Evolutionary conservation across 2,329 filamentous ascomycete species (phyloP), one percentile per base, ranked within the genome.

Genomic region (Acrodontium crateriforme): DNA sequence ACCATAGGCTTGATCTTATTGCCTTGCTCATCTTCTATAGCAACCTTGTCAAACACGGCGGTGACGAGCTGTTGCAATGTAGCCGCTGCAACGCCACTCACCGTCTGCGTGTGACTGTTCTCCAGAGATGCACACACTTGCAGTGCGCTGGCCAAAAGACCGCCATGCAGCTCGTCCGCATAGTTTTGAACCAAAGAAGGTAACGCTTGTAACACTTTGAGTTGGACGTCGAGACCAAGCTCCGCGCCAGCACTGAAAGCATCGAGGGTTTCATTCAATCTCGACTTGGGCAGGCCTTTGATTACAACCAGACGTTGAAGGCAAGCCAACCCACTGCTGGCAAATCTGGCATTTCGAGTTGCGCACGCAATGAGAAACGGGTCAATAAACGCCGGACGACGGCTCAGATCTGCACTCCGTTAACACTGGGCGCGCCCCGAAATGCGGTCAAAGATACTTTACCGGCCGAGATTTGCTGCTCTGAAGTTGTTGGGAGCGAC

Each of bases 31-130:
- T 94, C 84, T 60, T 94, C 84, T 5, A 62, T 60, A 1, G 75
- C 70, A 2, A 94, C 83, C 52, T 91, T 89, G 51, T 95, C 89
- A 54, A 94, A 95, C 0, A 93, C 79, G 1, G 81, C 78, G 17
- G 89, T 82, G 6, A 95, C 76, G 9, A 98, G 69, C 53, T 95
- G 89, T 55, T 94, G 87, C 29, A 98, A 62, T 2, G 89, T 95
- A n/a, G 89, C 89, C 15, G 87, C 83, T 7, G 89, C 89, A 1
- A 91, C 95, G 44, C 91, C 91, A 49, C 87, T 91, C 42, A 98
- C 84, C 28, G 92, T 84, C 15, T 77, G 74, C 58, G 85, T 91
- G 58, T 94, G 95, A 54, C 80, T 89, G 31, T 74, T 78, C 55
- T 95, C 85, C 26, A 98, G 59, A 27, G 82, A 78, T 35, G 89